phyloP scores from a whole-genome alignment of 2,329 filamentous ascomycete genomes.

The Colletotrichum orchidophilum region DNA sequence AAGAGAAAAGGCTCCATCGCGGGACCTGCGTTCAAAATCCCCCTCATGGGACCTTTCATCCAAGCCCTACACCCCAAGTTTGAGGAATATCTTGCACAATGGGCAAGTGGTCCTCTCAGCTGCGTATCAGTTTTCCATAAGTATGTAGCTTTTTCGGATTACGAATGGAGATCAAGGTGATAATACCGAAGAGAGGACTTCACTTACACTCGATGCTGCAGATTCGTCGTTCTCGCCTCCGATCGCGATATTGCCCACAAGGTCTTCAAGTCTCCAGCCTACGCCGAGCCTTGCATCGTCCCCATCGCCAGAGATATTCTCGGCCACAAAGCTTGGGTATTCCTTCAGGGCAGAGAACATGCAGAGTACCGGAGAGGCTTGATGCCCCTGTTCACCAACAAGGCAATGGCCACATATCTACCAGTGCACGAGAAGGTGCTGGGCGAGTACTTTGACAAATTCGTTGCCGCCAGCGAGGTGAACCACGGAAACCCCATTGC shows the following conservation, averaged over 20 bases:
- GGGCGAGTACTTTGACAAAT: constrained; percentile 74
- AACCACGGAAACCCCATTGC: constrained; percentile 66
- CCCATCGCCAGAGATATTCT: constrained; percentile 80
- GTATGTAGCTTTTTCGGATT: constrained; percentile 54
- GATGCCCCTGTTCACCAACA: constrained; percentile 78
- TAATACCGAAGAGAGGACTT: no score
- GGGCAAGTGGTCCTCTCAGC: constrained; percentile 80
- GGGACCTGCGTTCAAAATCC: constrained; percentile 72
- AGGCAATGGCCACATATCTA: constrained; percentile 75
- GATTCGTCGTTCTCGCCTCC: constrained; percentile 82
- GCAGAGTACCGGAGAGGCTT: constrained; percentile 82
- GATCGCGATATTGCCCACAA: constrained; percentile 83
- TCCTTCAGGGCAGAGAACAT: constrained; percentile 79
- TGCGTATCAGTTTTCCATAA: constrained; percentile 90
- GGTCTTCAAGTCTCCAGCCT: constrained; percentile 81
- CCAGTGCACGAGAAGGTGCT: constrained; percentile 79
- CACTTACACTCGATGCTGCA: constrained; percentile 41
- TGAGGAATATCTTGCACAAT: constrained; percentile 77
- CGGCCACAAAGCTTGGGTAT: constrained; percentile 79
- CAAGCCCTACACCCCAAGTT: constrained; percentile 80
- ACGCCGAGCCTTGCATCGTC: constrained; percentile 81
- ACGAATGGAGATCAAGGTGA: no score
- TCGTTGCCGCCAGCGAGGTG: constrained; percentile 65
- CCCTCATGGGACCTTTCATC: constrained; percentile 79
- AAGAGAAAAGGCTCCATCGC: constrained; percentile 69